These are phyloP conservation scores for Fusarium annulatum DNA, from an alignment of 2,329 filamentous ascomycete species.

Conservation along the genomic window DNA sequence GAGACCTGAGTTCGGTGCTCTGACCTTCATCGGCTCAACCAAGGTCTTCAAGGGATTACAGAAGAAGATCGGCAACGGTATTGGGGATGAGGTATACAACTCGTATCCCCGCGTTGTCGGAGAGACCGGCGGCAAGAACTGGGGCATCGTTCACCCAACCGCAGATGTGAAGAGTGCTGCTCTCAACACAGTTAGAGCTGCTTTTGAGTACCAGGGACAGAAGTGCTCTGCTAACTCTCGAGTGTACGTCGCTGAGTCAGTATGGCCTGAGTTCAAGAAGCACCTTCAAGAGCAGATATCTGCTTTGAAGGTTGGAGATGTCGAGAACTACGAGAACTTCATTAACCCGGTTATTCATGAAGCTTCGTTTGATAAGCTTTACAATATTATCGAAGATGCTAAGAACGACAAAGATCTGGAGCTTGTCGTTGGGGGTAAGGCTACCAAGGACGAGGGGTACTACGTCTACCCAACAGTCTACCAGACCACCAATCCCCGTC, in stretches of 20 bases:
- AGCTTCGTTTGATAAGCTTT: conserved; percentile 53
- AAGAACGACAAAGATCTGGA: conserved; percentile 56
- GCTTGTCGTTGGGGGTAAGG: conserved; percentile 57
- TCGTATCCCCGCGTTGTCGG: conserved; percentile 58
- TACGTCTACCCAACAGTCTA: conserved; percentile 61
- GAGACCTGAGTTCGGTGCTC: conserved; percentile 52
- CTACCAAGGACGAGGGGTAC: conserved; percentile 56
- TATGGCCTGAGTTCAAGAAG: conserved; percentile 40
- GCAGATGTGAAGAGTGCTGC: conserved; percentile 34
- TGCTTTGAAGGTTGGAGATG: conserved; percentile 52
- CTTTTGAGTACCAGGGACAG: conserved; percentile 36
- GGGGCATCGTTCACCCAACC: conserved; percentile 57
- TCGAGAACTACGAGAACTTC: conserved; percentile 54
- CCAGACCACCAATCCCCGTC: conserved; percentile 53
- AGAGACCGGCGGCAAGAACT: conserved; percentile 66
- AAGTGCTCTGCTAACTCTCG: conserved; percentile 36
- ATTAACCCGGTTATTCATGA: conserved; percentile 62
- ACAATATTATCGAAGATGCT: conserved; percentile 56
- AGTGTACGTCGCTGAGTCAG: conserved; percentile 42
- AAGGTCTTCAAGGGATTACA: conserved; percentile 52
- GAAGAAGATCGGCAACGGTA: conserved; percentile 47
- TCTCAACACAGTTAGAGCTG: conserved; percentile 24
- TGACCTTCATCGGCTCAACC: conserved; percentile 53
- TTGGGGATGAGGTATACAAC: conserved; percentile 47
- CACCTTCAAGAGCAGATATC: conserved; percentile 51